These are phyloP conservation scores for Isoetes taiwanensis DNA, from an alignment of 75 land plant species.

Conservation along the genomic window DNA sequence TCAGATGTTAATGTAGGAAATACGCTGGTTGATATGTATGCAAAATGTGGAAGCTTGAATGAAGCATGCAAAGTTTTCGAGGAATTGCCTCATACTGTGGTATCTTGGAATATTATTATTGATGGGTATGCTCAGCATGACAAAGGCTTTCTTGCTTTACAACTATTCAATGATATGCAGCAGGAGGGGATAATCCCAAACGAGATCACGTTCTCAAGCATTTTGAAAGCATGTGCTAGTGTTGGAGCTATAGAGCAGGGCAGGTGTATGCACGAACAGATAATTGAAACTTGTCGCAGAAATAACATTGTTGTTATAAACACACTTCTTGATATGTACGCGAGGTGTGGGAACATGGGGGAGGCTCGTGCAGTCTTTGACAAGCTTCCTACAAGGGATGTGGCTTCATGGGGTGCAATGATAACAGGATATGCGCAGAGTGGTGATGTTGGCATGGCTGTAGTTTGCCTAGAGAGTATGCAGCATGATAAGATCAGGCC, in stretches of 20 bases:
- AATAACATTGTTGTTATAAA: neutral
- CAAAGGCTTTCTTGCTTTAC: neutral
- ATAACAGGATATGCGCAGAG: slow-evolving; percentile 25
- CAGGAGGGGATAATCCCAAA: slow-evolving; percentile 2
- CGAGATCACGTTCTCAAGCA: slow-evolving; percentile 4
- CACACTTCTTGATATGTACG: neutral
- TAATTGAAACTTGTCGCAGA: too few relatives aligned
- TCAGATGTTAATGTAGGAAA: neutral
- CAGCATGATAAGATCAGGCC: slow-evolving; percentile 15
- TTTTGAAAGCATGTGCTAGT: slow-evolving; percentile 6
- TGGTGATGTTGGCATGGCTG: neutral
- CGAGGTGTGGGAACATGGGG: slow-evolving; percentile 9
- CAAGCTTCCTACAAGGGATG: slow-evolving; percentile 7
- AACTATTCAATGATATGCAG: neutral
- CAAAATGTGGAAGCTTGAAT: slow-evolving; percentile 9
- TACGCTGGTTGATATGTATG: slow-evolving; percentile 19
- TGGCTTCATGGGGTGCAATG: slow-evolving; percentile 27
- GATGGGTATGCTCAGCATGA: neutral
- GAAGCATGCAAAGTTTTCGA: slow-evolving; percentile 12
- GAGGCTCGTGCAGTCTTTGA: neutral
- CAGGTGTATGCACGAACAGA: neutral
- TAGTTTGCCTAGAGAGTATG: neutral
- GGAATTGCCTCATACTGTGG: too few relatives aligned
- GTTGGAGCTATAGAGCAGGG: slow-evolving; percentile 1
- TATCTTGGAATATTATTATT: neutral